Conservation (phyloP, 208 protist genomes). For the Wallacemonas sp. region DNA sequence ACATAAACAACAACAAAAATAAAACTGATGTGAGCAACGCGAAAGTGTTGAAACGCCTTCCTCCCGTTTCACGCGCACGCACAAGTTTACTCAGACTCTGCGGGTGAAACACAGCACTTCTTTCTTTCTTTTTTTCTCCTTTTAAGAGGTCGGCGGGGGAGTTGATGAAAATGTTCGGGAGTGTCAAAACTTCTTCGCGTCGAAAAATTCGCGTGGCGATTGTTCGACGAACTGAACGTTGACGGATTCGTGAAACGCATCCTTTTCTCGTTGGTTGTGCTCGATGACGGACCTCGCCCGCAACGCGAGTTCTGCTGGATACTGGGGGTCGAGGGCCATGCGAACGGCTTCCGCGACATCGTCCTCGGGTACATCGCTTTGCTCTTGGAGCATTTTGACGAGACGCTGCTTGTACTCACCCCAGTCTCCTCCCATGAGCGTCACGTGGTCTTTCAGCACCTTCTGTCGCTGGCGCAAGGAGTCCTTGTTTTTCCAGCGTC, state of each 20-base stretch:
- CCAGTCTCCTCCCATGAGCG: conserved; percentile 83
- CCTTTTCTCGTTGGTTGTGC: conserved; percentile 30
- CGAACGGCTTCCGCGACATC: conserved; percentile 76
- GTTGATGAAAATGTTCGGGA: too few relatives aligned
- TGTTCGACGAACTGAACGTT: conserved; percentile 25
- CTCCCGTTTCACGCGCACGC: too few relatives aligned
- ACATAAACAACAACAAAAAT: too few relatives aligned
- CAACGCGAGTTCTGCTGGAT: conserved; percentile 65
- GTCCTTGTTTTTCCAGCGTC: conserved; percentile 35
- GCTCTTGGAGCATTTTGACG: conserved; percentile 71
- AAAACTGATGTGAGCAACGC: too few relatives aligned
- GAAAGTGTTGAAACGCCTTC: too few relatives aligned
- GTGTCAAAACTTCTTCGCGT: conserved; percentile 21
- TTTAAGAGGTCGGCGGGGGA: too few relatives aligned
- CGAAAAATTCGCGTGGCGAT: conserved; percentile 75
- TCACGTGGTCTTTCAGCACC: conserved; percentile 54
- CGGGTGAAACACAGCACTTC: too few relatives aligned
- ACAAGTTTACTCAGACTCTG: too few relatives aligned
- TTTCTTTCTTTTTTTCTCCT: too few relatives aligned
- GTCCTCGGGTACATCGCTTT: conserved; percentile 75
- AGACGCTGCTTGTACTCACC: conserved; percentile 81
- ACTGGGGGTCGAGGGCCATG: conserved; percentile 86
- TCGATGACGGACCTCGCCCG: conserved; percentile 47
- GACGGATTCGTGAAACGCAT: conserved; percentile 66
- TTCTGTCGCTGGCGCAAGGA: conserved; percentile 29